These are phyloP conservation scores for Ophiosphaerella narmari DNA, from an alignment of 2,329 filamentous ascomycete genomes.

Conservation along the genomic window DNA sequence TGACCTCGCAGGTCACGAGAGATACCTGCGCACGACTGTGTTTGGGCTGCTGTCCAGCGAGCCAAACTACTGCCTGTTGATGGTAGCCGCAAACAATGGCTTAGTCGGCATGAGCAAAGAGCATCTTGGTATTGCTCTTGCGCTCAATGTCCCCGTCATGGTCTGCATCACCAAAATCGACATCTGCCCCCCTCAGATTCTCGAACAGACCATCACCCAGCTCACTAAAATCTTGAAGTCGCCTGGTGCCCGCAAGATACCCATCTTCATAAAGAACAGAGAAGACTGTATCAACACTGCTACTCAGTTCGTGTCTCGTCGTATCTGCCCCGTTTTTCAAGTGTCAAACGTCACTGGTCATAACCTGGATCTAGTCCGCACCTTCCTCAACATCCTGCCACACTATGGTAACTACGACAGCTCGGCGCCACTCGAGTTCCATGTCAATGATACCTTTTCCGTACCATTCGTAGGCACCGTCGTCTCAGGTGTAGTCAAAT, in stretches of 20 bases:
- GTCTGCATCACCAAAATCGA: conserved; percentile 98
- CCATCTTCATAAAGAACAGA: conserved; percentile 88
- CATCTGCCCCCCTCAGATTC: conserved; percentile 93
- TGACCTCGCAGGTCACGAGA: conserved; percentile 92
- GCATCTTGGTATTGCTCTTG: conserved; percentile 91
- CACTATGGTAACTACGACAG: conserved; percentile 92
- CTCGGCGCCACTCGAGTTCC: conserved; percentile 85
- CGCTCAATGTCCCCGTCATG: conserved; percentile 96
- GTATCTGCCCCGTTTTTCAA: conserved; percentile 96
- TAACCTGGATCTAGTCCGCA: conserved; percentile 85
- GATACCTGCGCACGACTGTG: conserved; percentile 92
- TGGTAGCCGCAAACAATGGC: conserved; percentile 98
- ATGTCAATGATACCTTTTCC: conserved; percentile 96
- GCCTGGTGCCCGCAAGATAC: conserved; percentile 91
- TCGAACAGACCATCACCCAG: conserved; percentile 90
- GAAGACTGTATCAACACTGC: conserved; percentile 95
- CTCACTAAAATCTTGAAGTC: conserved; percentile 92
- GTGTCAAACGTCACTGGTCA: conserved; percentile 97
- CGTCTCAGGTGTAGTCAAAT: conserved; percentile 89
- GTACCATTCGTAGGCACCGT: conserved; percentile 97
- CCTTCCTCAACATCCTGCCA: conserved; percentile 92
- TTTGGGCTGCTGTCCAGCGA: conserved; percentile 93
- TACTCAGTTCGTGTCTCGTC: conserved; percentile 90
- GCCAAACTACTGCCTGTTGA: conserved; percentile 95
- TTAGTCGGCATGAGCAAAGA: conserved; percentile 98